Base-by-base conservation (phyloP, 768 basidiomycete species). In the Leccinellum luteum region DNA sequence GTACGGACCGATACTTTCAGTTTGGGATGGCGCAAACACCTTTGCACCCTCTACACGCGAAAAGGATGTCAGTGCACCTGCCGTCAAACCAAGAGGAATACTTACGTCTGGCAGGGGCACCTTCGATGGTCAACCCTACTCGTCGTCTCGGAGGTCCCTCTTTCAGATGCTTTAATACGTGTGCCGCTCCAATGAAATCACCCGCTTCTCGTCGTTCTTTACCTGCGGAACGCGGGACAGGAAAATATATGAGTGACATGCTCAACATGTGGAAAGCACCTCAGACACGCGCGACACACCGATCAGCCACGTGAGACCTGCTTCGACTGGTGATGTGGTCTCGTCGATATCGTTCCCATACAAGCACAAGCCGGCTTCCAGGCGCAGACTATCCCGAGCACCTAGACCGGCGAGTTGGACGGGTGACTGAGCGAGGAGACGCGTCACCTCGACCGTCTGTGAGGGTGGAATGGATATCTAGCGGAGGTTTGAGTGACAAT, bases 321-420 rank as follows among this genome's bases (percentile, higher is more conserved):
- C 97, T 74, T 98, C 96, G 3, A 97, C 85, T 0, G 94, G 92
- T 1, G 85, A 85, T 3, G 88, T 92, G 45, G 77, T 77, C 73
- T 98, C 95, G 69, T 95, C 89, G 15, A 98, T 76, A 66, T 98
- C 96, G 63, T 92, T 87, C 0, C 97, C 97, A 68, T 98, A 97
- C 31, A 99, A 77, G 72, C 96, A 98, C 86, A 98, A 88, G 12
- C 96, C 96, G 0, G 96, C 96, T 74, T 98, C 97, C 43, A 98
- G 78, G 23, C 96, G 84, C n/a, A 99, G 76, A 60, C 89, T 92
- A 69, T 98, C 97, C 35, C 97, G 82, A 4, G 95, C 92, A 27
- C 92, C 96, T 4, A 99, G 83, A 14, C 97, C 96, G 0, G 90
- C 86, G 6, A 97, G 79, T 70, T 91, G 86, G 2, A 97, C 90